Conservation (phyloP, 176 grass and related monocot genomes). For the Alopecurus myosuroides region DNA sequence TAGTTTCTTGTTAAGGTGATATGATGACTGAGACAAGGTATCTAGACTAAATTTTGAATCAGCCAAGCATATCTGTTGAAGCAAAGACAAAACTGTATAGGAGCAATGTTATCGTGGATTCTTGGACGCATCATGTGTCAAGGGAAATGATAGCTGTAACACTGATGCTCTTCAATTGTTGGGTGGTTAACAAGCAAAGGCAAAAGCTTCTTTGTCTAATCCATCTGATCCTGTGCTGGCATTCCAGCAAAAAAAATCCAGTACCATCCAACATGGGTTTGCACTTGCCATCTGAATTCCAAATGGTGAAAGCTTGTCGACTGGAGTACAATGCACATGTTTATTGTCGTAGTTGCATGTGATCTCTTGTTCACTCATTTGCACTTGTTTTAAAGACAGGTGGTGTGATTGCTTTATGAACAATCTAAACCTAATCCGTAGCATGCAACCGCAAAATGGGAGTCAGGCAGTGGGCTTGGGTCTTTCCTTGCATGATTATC, state of each 20-base stretch:
- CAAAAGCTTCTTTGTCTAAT: constrained; percentile 3
- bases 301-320: neutral
- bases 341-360: neutral
- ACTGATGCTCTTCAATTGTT: neutral
- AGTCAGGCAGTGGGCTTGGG: neutral
- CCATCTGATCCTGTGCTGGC: neutral
- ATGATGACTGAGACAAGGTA: neutral
- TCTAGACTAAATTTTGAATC: neutral
- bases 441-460: neutral
- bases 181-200: constrained; percentile 12
- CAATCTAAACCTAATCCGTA: neutral
- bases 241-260: neutral
- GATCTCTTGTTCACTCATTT: neutral
- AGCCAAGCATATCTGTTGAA: neutral
- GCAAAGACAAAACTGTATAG: neutral
- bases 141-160: neutral
- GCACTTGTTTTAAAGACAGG: neutral
- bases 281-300: neutral
- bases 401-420: neutral
- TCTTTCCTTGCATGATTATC: neutral
- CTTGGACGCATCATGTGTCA: neutral
- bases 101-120: neutral
- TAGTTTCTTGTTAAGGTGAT: neutral
- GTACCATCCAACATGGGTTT: neutral
- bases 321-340: neutral